Conservation (phyloP, 192 early-diverging fungal species). For the Entrophospora sp. region DNA sequence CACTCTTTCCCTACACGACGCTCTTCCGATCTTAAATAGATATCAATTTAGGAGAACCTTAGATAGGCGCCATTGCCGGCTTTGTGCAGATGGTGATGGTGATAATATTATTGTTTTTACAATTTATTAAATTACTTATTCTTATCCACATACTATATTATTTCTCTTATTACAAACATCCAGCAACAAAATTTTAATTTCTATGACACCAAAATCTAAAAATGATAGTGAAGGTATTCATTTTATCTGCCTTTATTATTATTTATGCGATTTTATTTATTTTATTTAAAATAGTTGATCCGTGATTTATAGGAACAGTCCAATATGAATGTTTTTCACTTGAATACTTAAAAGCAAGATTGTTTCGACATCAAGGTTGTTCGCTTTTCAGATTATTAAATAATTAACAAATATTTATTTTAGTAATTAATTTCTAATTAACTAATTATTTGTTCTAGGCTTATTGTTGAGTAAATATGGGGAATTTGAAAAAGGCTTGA, state of each 20-base stretch:
- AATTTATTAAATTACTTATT: no score
- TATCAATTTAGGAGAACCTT: no score
- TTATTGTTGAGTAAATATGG: constrained; percentile 26
- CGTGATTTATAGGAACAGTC: neutral
- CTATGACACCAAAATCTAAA: neutral
- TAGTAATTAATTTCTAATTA: no score
- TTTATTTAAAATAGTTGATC: no score
- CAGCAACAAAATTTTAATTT: constrained; percentile 30
- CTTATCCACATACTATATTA: no score
- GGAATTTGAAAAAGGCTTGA: constrained; percentile 29
- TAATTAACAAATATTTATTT: no score
- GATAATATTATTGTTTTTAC: no score
- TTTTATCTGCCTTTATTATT: neutral
- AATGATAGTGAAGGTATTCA: neutral
- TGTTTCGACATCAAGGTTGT: constrained; percentile 32
- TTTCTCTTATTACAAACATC: constrained; percentile 45
- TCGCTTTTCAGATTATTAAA: no score
- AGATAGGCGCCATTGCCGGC: no score
- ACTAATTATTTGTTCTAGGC: constrained; percentile 8
- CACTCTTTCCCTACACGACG: no score
- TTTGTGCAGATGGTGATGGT: no score
- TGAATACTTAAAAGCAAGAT: constrained; percentile 31
- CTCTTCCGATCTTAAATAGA: no score
- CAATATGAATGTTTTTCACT: constrained; percentile 38
- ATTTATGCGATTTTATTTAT: neutral